Evolutionary conservation across 2,329 filamentous ascomycete genomes (phyloP), one percentile per base, ranked within the genome.

Genomic region (Bipolaris gigantea): DNA sequence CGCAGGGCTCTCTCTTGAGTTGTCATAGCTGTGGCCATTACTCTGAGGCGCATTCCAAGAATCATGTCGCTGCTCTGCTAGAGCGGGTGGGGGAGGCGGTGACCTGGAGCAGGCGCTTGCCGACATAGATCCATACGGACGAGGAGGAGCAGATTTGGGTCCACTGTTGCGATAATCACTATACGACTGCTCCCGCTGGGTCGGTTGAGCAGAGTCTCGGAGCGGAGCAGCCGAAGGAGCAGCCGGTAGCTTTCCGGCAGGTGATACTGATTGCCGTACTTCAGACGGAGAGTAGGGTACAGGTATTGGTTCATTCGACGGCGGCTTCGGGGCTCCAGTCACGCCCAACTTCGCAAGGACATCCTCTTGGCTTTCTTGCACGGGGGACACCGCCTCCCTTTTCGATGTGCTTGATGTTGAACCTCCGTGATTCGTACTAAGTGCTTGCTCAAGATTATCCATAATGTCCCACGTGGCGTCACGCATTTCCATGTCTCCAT

Each of bases 361-460:
- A 25, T 73, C 71, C 48, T 75, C 73, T 51, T 75, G 72, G n/a
- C 56, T 66, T 42, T 65, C 56, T 41, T 60, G 56, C 38, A 56
- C 53, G 8, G 53, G 42, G 15, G 50, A n/a, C 23, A 40, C 16
- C 23, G 27, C 38, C 34, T 55, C 46, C 8, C 33, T 51, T 25
- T 40, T 53, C 9, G 23, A 25, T n/a, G 16, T 9, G 19, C 40
- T 23, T 4, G 60, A 43, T 32, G 57, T 59, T 11, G 56, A 13
- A 25, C 57, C 46, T 23, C 60, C 62, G 34, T 57, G 52, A 13
- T 59, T 55, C 16, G 57, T 62, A 35, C 68, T 69, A 23, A 78
- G 59, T 2, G 73, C 75, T 57, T 75, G 71, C 51, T 75, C 73
- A 23, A 75, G 69, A 19, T 73, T 65, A 45, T 74, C 73, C 73